A percentile compares a stretch with the other conserved stretches of the same genome.
phyloP scores from a whole-genome alignment of 139 green algal species.

The Volvox africanus region DNA sequence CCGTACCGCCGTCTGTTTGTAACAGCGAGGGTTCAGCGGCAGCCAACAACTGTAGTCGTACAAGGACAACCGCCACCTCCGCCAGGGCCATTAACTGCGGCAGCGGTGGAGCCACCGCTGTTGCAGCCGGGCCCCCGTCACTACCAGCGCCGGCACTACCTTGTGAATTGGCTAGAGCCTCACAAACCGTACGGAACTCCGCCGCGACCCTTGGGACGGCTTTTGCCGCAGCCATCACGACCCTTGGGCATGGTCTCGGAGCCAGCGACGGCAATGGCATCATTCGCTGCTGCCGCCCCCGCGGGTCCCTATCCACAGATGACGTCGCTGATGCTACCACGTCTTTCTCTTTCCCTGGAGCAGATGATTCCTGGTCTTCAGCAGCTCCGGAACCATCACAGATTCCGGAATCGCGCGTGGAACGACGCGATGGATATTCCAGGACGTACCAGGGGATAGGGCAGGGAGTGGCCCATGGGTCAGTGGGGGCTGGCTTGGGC shows the following conservation, averaged over 20 bases:
- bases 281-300: neutral
- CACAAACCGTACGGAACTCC: neutral
- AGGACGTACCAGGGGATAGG: neutral
- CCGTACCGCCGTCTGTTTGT: neutral
- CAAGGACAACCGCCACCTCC: conserved; percentile 2
- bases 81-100: neutral
- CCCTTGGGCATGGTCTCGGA: neutral
- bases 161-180: neutral
- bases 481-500: neutral
- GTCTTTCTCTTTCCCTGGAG: too few species aligned
- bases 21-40: neutral
- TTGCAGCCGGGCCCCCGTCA: too few species aligned
- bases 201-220: neutral
- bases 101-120: neutral
- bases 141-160: too few species aligned
- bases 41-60: conserved; percentile 12
- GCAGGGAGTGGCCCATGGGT: neutral
- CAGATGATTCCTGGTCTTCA: too few species aligned
- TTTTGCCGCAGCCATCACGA: neutral
- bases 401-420: too few species aligned
- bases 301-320: too few species aligned
- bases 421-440: neutral
- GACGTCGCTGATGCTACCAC: too few species aligned
- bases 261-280: neutral
- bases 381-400: too few species aligned